Evolutionary conservation across 1,284 basidiomycete species (phyloP), one percentile per base, ranked within the genome.

Genomic region (Exobasidium rhododendri): DNA sequence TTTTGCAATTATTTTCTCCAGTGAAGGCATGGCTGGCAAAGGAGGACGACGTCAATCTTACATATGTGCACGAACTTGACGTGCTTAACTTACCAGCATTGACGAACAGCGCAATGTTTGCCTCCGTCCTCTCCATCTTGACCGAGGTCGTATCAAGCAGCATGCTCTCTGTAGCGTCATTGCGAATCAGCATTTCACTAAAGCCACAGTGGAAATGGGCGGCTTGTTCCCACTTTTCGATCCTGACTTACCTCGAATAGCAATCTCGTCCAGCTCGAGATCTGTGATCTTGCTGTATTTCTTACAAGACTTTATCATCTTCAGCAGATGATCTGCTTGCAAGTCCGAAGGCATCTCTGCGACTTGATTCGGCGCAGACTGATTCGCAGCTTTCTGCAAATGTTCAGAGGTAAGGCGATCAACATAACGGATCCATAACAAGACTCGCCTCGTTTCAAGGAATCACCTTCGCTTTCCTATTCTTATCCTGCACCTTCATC

Each of bases 301-400:
- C 31, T 63, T 62, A 40, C 61, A 65, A 57, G 73, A 69, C 46
- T 69, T 67, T 29, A 65, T 45, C 45, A 58, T n/a, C 22, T 62
- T 45, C 3, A 59, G n/a, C 3, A 77, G 54, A 44, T 70, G 75
- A 67, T 77, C 75, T 32, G 74, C 74, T 45, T 77, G 75, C 64
- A 71, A 62, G 45, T 71, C 70, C 3, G 62, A 50, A 1, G 71
- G 71, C 32, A 67, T 66, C 13, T 63, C 57, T 14, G 69, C 69
- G 14, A 73, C 59, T 11, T 69, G 67, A n/a, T 66, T 64, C 1
- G 62, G 49, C 31, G 64, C 59, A n/a, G 64, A 55, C 17, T 66
- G 22, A 14, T n/a, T 20, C 1, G 17, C 14, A n/a, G 59, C 52
- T 47, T 61, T 44, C 31, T 55, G 20, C n/a, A n/a, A n/a, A n/a